Evolutionary conservation across 2,329 filamentous ascomycete genomes (phyloP), one percentile per base, ranked within the genome.

Genomic region (Fusarium abutilonis): DNA sequence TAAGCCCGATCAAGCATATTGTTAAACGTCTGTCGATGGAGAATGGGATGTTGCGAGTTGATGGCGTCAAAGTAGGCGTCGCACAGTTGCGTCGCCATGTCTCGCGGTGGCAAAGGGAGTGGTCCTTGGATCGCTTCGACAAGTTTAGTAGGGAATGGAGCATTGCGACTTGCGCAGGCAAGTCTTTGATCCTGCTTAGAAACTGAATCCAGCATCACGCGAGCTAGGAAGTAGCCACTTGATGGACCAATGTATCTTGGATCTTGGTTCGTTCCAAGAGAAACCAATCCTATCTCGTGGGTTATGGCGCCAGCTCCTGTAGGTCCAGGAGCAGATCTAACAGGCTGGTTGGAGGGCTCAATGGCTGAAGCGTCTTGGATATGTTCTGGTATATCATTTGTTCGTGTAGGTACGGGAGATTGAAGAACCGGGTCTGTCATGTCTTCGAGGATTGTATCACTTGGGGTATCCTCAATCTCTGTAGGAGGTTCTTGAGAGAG

Each of bases 211-310:
- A 84, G 75, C 63, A 84, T 76, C 3, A 83, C 72, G 1, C 80
- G 79, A 2, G 82, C 81, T 11, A 85, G 76, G 38, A 83, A 83
- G 52, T 82, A 83, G 1, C 83, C 83, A 34, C 82, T 85, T 0
- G 83, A 85, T 3, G 83, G 83, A 0, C 83, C 83, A 13, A 85
- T 80, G 43, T 85, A 85, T 53, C 80, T 75, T 4, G 79, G 79
- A 17, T 82, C 80, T 39, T 76, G 74, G 21, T 78, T 80, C 4
- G 75, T 75, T 2, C 79, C 80, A 1, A 85, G 72, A 0, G 82
- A 83, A 0, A 85, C 76, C 13, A 85, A 66, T 0, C 83, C 83
- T 14, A 85, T 83, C 58, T 85, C 81, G 56, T 85, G 82, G 2
- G 80, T 78, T 2, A 78, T 65, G 4, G 62, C 60, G 50, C 63